Percentiles rank a stretch among this genome's conserved stretches.
These are phyloP conservation scores for Ganoderma sinense DNA, from an alignment of 1,284 basidiomycete species.

Conservation along the genomic window DNA sequence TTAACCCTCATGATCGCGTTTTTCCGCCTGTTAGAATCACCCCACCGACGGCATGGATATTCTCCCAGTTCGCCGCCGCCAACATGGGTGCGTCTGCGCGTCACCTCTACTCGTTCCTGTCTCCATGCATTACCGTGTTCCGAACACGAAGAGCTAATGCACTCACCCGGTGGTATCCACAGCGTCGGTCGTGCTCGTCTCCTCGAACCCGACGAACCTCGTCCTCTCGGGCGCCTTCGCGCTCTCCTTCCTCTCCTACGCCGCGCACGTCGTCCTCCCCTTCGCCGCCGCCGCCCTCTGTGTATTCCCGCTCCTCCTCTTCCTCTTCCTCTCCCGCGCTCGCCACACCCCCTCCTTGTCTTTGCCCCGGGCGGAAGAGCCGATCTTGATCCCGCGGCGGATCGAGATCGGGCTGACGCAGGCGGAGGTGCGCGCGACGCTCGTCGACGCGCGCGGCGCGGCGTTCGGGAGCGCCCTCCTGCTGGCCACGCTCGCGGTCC, in stretches of 20 bases:
- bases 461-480: conserved; percentile 50
- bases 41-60: conserved; percentile 71
- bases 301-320: conserved; percentile 59
- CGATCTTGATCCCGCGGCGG: conserved; percentile 55
- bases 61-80: conserved; percentile 75
- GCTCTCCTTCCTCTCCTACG: conserved; percentile 48
- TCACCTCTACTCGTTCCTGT: neutral
- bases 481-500: conserved; percentile 56
- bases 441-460: conserved; percentile 46
- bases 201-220: conserved; percentile 76
- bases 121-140: neutral
- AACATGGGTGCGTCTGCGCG: conserved; percentile 73
- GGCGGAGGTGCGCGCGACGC: conserved; percentile 41
- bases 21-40: conserved; percentile 45
- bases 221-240: conserved; percentile 69
- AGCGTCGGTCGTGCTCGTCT: conserved; percentile 57
- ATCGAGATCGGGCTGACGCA: conserved; percentile 54
- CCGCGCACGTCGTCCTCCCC: conserved; percentile 75
- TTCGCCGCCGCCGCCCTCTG: conserved; percentile 68
- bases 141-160: too few species aligned
- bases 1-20: neutral
- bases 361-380: too few species aligned
- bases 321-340: conserved; percentile 56
- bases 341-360: neutral
- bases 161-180: neutral